A percentile compares a stretch with the other conserved stretches of the same genome.
phyloP scores from a whole-genome alignment of 116 monocot genomes.

The Zostera marina region DNA sequence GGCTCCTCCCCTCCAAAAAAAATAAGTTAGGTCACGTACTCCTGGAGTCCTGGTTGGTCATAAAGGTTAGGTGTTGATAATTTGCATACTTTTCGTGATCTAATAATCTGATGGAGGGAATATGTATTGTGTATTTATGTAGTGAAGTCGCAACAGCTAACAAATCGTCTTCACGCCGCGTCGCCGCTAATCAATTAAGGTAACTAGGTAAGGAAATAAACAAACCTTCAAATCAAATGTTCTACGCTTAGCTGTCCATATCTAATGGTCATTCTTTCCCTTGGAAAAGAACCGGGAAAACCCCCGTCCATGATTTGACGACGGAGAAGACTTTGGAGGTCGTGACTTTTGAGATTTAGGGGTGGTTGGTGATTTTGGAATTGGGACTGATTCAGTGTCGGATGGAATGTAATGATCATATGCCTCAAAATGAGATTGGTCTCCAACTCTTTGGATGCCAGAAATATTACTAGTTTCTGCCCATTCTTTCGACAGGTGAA shows the following conservation, averaged over 20 bases:
- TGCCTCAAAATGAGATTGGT: constrained; percentile 32
- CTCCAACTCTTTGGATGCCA: background rate
- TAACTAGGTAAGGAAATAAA: too few species aligned
- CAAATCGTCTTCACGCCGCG: too few species aligned
- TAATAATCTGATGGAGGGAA: too few species aligned
- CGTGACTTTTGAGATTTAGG: constrained; percentile 33
- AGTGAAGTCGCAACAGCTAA: too few species aligned
- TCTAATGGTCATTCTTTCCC: constrained; percentile 13
- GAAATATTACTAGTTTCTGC: background rate
- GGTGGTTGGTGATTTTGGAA: constrained; percentile 39
- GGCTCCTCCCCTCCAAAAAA: too few species aligned
- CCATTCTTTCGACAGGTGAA: constrained; percentile 3
- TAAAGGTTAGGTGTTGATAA: too few species aligned
- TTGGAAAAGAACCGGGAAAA: constrained; percentile 56
- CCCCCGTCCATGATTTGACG: constrained; percentile 24
- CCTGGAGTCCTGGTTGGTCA: too few species aligned
- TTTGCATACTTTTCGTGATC: too few species aligned
- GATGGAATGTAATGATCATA: constrained; percentile 22
- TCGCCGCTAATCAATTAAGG: too few species aligned
- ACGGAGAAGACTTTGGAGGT: constrained; percentile 26
- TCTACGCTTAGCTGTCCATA: background rate
- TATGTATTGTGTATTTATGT: too few species aligned
- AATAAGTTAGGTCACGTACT: too few species aligned
- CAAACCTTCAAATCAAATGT: too few species aligned
- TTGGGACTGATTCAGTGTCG: constrained; percentile 24